phyloP scores from a whole-genome alignment of 306 rosid genomes.

The Cicer yamashitae region DNA sequence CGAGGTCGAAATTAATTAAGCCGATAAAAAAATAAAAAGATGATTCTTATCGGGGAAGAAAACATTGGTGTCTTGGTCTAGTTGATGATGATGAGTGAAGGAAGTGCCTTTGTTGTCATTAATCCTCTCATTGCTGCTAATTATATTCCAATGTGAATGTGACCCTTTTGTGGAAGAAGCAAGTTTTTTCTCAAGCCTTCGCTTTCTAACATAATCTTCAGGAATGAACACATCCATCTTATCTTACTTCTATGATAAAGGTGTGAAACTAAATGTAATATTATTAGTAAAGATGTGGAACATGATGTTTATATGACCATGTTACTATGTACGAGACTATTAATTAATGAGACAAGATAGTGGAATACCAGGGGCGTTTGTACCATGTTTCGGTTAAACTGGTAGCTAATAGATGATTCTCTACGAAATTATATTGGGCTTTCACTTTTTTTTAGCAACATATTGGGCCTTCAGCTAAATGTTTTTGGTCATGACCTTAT shows the following conservation, averaged over 20 bases:
- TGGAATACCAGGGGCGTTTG: conserved; percentile 46
- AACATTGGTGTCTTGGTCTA: background rate
- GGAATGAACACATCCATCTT: conserved; percentile 67
- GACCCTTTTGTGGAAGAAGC: conserved; percentile 36
- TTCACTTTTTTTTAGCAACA: too few species aligned
- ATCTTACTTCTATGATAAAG: background rate
- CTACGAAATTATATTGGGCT: background rate
- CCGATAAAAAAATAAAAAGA: background rate
- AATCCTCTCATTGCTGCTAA: background rate
- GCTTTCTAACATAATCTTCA: conserved; percentile 53
- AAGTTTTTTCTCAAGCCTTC: conserved; percentile 58
- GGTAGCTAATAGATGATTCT: conserved; percentile 25
- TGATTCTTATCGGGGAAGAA: background rate
- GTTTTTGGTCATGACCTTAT: background rate
- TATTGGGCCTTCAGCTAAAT: background rate
- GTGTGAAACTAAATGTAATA: background rate
- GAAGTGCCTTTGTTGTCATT: background rate
- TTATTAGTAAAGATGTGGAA: background rate
- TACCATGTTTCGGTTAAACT: conserved; percentile 59
- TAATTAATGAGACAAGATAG: background rate
- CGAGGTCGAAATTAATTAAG: conserved; percentile 29
- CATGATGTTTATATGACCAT: background rate
- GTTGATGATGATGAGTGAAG: too few species aligned
- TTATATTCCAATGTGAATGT: conserved; percentile 10
- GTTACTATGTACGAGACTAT: background rate